Percentiles rank a stretch among this genome's conserved stretches.
phyloP scores from a whole-genome alignment of 2,329 filamentous ascomycete species.

The Fusarium nisikadoi region DNA sequence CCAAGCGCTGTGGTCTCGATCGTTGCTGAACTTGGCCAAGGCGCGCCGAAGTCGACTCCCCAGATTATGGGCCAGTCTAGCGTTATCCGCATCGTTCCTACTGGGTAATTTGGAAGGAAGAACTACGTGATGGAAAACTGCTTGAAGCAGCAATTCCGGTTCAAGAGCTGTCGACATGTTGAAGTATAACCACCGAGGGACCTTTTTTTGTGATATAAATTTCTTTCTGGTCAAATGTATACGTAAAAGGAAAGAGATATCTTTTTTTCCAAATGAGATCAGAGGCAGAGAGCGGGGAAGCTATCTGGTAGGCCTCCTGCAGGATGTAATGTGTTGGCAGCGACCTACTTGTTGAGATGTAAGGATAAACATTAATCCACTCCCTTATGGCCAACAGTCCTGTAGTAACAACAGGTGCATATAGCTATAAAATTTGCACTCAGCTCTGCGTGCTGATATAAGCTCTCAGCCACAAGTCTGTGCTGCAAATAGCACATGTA shows the following conservation, averaged over 20 bases:
- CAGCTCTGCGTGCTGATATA: too few species aligned
- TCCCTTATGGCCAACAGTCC: not conserved
- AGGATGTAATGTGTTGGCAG: not conserved
- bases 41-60: constrained; percentile 16
- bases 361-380: not conserved
- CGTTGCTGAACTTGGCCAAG: not conserved
- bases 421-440: too few species aligned
- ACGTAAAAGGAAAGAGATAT: not conserved
- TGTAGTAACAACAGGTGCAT: too few species aligned
- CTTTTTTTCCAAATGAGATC: not conserved
- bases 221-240: accelerated
- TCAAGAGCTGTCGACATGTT: not conserved
- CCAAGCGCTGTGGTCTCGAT: not conserved
- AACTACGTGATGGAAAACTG: constrained; percentile 39
- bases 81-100: constrained; percentile 3
- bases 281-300: not conserved
- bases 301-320: not conserved
- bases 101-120: constrained; percentile 37
- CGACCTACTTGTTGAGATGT: not conserved
- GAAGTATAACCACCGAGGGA: accelerated
- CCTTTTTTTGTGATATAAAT: accelerated
- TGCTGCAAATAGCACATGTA: too few species aligned
- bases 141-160: not conserved
- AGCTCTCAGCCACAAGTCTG: too few species aligned
- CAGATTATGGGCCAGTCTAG: constrained; percentile 3